Base-by-base conservation (phyloP, 257 asterid genomes). In the Solanum sparsipilum region DNA sequence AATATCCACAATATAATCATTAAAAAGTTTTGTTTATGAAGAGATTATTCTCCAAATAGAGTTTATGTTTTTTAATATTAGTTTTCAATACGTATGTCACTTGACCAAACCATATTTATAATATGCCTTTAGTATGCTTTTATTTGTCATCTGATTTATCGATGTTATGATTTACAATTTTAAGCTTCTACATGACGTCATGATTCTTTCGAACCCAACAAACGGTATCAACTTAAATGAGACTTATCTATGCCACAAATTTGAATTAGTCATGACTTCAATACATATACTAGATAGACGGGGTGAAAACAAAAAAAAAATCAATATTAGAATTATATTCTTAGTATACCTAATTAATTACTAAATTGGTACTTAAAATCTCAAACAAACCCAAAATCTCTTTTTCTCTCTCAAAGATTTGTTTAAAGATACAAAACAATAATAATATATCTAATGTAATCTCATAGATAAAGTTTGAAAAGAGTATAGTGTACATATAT, bases 381-480 rank as follows among this genome's bases (percentile, higher is more conserved):
- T 68, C 74, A 68, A 68, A 13, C 21, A 27, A 1, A 67, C 9
- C 74, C 74, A 67, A 13, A 25, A 5, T 1, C 74, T 67, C 74
- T 27, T 29, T n/a, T 5, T 11, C 74, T 27, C 34, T 67, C 18
- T 2, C 74, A 2, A 27, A 27, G 9, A 67, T 27, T 67, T 67
- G 74, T 67, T 13, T 68, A 13, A 68, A 13, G 21, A 68, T 68
- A 25, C 5, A 27, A 25, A 65, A 68, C 2, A 68, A 68, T 1
- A 13, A 27, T 65, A 25, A 25, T 1, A 65, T 65, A 65, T 65
- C 0, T 65, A 25, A 65, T 1, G 1, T 10, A 65, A 25, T 25
- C 3, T 65, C 1, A 11, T 11, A 5, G 1, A 0, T 65, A 0
- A 65, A 25, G 1, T 11, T 65, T 12, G 1, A 0, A 21, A 10